Base-by-base conservation (phyloP, 805 yeast species). In the Ogataea trehalophila region DNA sequence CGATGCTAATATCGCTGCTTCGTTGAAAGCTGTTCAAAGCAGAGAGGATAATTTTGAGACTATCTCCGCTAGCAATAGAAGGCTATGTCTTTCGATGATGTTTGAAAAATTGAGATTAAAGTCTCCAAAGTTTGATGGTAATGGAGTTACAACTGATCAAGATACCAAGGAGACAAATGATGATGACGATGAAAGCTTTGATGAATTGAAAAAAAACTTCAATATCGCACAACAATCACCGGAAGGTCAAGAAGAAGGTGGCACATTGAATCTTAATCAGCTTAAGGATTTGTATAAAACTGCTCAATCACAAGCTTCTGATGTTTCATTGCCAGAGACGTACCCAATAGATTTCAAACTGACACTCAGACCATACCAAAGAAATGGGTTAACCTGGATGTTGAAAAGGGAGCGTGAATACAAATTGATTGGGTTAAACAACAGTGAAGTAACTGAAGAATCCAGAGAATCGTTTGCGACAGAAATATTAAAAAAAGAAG, bases 311-410 rank as follows among this genome's bases (percentile, higher is more conserved):
- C 51, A 54, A 14, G 42, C 41, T 18, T 29, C 57, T 7, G 81
- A 78, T n/a, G 75, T 77, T 11, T 70, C 74, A 23, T 68, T 85
- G 5, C 91, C 91, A 2, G 83, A 79, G 50, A 77, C 85, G 0
- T 81, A 81, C 2, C 81, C 79, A 0, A 57, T 58, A 1, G 75
- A 76, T 46, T 85, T 90, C 57, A 72, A 71, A 8, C 56, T 91
- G 43, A 68, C 69, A 1, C 67, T 92, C 43, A 71, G 96, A 47
- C 77, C 81, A 1, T 92, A 92, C 62, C 98, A 92, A 65, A 82
- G 78, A 51, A 88, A 84, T 57, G 96, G 95, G 0, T 67, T 89
- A 31, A 80, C 91, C 1, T 90, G 97, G 97, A 84, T 90, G 92
- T 66, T 89, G n/a, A 75, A 81, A 33, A 71, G 92, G 47, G 96